Conservation (phyloP, 2,329 filamentous ascomycete species). For the Waltergamsia citrina region DNA sequence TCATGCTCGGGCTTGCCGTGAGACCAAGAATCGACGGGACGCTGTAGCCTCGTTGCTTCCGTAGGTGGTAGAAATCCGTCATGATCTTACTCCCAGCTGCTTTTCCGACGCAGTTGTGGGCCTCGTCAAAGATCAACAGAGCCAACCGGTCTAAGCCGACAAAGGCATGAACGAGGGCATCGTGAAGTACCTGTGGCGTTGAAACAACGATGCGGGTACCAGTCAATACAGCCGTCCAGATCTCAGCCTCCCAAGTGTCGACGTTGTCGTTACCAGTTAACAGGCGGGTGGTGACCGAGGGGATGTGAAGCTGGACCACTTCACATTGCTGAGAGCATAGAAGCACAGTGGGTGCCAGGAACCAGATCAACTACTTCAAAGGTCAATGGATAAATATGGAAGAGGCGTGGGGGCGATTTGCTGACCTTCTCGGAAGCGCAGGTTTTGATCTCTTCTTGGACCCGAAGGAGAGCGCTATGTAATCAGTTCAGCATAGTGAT, state of each 20-base stretch:
- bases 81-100: conserved; percentile 64
- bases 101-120: conserved; percentile 62
- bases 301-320: conserved; percentile 51
- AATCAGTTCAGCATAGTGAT: conserved; percentile 10
- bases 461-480: conserved; percentile 56
- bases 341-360: conserved; percentile 59
- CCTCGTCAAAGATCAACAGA: conserved; percentile 78
- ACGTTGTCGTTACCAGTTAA: conserved; percentile 61
- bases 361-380: conserved; percentile 54
- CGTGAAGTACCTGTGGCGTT: conserved; percentile 64
- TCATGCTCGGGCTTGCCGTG: conserved; percentile 69
- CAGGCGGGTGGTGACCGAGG: conserved; percentile 47
- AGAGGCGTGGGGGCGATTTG: no score
- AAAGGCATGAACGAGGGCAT: conserved; percentile 69
- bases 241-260: conserved; percentile 59
- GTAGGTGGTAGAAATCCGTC: conserved; percentile 56
- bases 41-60: conserved; percentile 20
- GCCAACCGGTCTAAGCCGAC: conserved; percentile 53
- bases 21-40: conserved; percentile 67
- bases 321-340: conserved; percentile 58
- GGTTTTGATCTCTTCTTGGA: conserved; percentile 52
- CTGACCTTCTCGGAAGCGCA: conserved; percentile 46
- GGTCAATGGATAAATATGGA: not conserved
- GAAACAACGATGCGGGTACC: conserved; percentile 67
- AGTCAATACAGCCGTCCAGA: conserved; percentile 58